Evolutionary conservation across 2,329 filamentous ascomycete species (phyloP).

Genomic region (Colletotrichum cuscutae): DNA sequence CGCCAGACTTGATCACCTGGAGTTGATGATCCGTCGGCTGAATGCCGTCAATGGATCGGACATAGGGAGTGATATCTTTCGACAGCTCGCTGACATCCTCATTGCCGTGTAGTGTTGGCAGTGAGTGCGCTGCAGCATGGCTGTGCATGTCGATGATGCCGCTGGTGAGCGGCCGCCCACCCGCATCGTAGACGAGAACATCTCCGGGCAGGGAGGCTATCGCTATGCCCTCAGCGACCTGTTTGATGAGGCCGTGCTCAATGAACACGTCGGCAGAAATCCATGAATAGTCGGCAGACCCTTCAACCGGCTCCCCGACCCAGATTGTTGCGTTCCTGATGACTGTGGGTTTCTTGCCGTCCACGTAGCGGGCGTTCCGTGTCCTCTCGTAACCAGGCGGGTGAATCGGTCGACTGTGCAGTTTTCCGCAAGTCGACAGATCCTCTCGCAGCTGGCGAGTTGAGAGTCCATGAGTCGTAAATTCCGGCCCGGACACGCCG

Average conservation of each 20-base stretch:
- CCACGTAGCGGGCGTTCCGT: constrained; percentile 68
- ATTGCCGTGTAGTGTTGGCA: constrained; percentile 64
- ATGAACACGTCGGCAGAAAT: constrained; percentile 67
- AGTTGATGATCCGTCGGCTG: constrained; percentile 73
- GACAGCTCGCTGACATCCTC: constrained; percentile 73
- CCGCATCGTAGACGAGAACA: constrained; percentile 64
- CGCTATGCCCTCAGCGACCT: constrained; percentile 57
- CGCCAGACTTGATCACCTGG: constrained; percentile 76
- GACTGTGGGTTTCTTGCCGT: constrained; percentile 67
- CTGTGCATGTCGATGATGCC: constrained; percentile 80
- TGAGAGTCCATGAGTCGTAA: constrained; percentile 52
- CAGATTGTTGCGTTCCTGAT: constrained; percentile 75
- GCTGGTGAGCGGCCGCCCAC: constrained; percentile 70
- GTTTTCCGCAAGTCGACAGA: constrained; percentile 63
- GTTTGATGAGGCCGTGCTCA: constrained; percentile 69
- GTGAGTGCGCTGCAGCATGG: constrained; percentile 68
- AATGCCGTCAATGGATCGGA: constrained; percentile 73
- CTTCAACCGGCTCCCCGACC: constrained; percentile 68
- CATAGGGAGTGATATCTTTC: constrained; percentile 74
- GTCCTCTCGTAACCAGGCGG: constrained; percentile 66
- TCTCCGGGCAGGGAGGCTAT: constrained; percentile 54
- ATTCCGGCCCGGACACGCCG: constrained; percentile 43
- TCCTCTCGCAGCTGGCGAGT: constrained; percentile 62
- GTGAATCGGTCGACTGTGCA: constrained; percentile 64
- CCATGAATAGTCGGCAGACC: constrained; percentile 70